These are phyloP conservation scores for Alternaria sp. DNA, from an alignment of 2,329 filamentous ascomycete genomes.

Conservation along the genomic window DNA sequence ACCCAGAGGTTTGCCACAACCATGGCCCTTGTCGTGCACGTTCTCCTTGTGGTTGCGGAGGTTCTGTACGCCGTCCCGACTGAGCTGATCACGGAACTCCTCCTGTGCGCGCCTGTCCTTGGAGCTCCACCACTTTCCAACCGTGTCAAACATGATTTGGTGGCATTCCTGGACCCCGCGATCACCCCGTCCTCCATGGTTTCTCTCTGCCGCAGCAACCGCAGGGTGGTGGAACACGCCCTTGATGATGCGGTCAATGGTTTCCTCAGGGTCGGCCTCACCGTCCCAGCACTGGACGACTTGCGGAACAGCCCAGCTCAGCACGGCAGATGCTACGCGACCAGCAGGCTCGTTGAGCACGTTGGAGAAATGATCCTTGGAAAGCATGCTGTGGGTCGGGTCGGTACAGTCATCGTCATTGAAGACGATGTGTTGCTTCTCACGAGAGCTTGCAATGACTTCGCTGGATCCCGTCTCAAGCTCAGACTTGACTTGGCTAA, in stretches of 20 bases:
- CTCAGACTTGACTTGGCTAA: constrained; percentile 85
- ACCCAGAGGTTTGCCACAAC: constrained; percentile 79
- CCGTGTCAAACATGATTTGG: constrained; percentile 76
- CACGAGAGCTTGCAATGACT: constrained; percentile 83
- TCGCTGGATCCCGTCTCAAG: constrained; percentile 84
- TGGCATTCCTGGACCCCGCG: constrained; percentile 69
- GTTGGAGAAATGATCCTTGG: constrained; percentile 94
- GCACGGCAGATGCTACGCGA: constrained; percentile 76
- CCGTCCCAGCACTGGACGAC: constrained; percentile 89
- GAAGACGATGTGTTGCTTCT: constrained; percentile 88
- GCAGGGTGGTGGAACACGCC: constrained; percentile 91
- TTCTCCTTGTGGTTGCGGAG: constrained; percentile 88
- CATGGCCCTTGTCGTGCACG: constrained; percentile 82
- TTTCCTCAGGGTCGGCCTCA: constrained; percentile 72
- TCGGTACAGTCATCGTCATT: constrained; percentile 76
- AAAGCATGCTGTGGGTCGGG: constrained; percentile 93
- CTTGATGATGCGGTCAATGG: constrained; percentile 76
- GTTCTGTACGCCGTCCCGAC: constrained; percentile 75
- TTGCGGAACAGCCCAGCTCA: constrained; percentile 88
- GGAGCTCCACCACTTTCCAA: constrained; percentile 81
- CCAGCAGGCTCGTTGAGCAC: constrained; percentile 88
- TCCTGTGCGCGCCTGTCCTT: constrained; percentile 68
- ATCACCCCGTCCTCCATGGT: constrained; percentile 47
- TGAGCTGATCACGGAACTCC: constrained; percentile 75
- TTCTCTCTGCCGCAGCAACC: constrained; percentile 69